These are phyloP conservation scores for Myxozyma neotropica DNA, from an alignment of 805 yeast species.

Conservation along the genomic window DNA sequence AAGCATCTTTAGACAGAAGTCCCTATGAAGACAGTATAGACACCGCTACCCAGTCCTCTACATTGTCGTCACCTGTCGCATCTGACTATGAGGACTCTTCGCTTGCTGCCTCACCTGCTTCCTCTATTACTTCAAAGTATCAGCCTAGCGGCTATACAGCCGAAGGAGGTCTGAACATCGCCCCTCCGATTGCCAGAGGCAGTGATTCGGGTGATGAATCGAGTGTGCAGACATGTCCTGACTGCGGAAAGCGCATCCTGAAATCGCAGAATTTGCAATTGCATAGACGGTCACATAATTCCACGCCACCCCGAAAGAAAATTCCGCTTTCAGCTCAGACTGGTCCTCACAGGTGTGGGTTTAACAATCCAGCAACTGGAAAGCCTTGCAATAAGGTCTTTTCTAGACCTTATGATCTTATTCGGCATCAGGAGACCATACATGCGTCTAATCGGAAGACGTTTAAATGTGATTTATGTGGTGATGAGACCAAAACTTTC, in stretches of 20 bases:
- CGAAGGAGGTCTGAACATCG: constrained; percentile 1
- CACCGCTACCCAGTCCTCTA: constrained; percentile 19
- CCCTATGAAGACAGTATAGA: background rate
- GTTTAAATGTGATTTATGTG: constrained; percentile 86
- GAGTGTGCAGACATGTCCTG: constrained; percentile 16
- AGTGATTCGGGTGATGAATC: constrained; percentile 10
- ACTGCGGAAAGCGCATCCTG: constrained; percentile 26
- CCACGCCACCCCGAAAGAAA: constrained; percentile 30
- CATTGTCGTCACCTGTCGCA: constrained; percentile 19
- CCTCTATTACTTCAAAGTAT: constrained; percentile 11
- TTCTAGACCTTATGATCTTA: constrained; percentile 91
- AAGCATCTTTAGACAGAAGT: background rate
- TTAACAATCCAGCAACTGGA: constrained; percentile 63
- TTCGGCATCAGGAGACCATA: constrained; percentile 94
- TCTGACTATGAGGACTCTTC: constrained; percentile 22
- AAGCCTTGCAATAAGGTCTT: constrained; percentile 73
- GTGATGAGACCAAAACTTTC: constrained; percentile 77
- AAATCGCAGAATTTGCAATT: constrained; percentile 14
- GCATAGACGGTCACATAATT: constrained; percentile 20
- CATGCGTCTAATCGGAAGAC: constrained; percentile 86
- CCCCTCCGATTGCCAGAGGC: constrained; percentile 4
- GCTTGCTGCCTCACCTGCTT: constrained; percentile 14
- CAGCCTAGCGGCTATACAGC: background rate
- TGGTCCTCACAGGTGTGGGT: constrained; percentile 54
- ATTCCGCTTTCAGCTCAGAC: constrained; percentile 31